Percentiles rank a stretch among this genome's conserved stretches.
Evolutionary conservation across 441 rosid species (phyloP).

Genomic region (Erodium trifolium): DNA sequence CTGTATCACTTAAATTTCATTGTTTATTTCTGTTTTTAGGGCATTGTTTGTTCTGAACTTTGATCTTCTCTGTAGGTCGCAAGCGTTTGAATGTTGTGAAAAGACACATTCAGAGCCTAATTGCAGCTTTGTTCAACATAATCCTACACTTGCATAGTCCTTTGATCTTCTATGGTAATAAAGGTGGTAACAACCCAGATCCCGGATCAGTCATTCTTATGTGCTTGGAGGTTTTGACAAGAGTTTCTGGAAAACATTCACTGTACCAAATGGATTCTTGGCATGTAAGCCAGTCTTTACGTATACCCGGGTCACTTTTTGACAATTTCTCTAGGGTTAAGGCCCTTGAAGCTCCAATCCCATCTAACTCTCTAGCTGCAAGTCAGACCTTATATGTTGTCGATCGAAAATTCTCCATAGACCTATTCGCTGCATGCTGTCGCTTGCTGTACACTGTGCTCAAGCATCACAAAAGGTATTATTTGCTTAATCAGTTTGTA

Average conservation of each 20-base stretch:
- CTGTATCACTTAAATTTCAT: neutral
- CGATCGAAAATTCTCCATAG: constrained; percentile 49
- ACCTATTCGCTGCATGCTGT: constrained; percentile 60
- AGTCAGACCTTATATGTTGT: constrained; percentile 24
- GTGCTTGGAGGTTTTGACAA: constrained; percentile 78
- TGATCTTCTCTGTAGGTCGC: constrained; percentile 48
- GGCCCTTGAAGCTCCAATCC: neutral
- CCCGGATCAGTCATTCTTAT: constrained; percentile 78
- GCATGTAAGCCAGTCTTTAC: constrained; percentile 67
- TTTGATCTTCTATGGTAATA: constrained; percentile 35
- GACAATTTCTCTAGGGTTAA: constrained; percentile 27
- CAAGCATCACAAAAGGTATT: constrained; percentile 75
- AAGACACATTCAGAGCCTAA: constrained; percentile 52
- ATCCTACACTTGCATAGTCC: constrained; percentile 78
- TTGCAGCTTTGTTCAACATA: constrained; percentile 62
- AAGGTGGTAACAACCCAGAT: constrained; percentile 45
- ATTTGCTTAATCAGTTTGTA: constrained; percentile 2
- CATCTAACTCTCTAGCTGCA: constrained; percentile 19
- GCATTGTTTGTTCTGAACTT: constrained; percentile 19
- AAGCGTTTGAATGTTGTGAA: constrained; percentile 52
- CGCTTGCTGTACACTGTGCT: constrained; percentile 58
- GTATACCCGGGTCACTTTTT: constrained; percentile 61
- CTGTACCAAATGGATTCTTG: constrained; percentile 63
- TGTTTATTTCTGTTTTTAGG: neutral
- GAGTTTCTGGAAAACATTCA: constrained; percentile 65